These are phyloP conservation scores for Colletotrichum siamense DNA, from an alignment of 2,329 filamentous ascomycete genomes.

Conservation along the genomic window DNA sequence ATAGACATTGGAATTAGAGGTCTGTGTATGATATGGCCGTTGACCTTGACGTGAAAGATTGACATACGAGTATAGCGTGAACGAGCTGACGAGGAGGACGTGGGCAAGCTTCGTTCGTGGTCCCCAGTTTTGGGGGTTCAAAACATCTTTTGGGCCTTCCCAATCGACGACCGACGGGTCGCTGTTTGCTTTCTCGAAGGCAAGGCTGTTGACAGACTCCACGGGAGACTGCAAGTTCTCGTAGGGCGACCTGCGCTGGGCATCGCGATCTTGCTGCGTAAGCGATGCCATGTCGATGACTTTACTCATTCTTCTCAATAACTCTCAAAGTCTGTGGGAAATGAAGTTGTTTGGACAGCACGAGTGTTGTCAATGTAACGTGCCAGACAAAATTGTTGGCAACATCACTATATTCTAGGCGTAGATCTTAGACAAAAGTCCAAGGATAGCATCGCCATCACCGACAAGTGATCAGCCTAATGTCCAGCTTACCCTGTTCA, in stretches of 20 bases:
- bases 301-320: background rate
- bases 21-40: no score
- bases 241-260: background rate
- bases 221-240: background rate
- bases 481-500: background rate
- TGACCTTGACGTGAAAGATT: background rate
- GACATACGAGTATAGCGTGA: slow-evolving; percentile 38
- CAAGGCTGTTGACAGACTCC: background rate
- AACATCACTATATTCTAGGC: background rate
- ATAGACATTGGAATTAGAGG: no score
- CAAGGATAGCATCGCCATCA: background rate
- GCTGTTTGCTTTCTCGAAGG: background rate
- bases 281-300: background rate
- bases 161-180: slow-evolving; percentile 55
- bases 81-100: slow-evolving; percentile 41
- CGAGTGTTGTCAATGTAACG: background rate
- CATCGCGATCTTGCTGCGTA: background rate
- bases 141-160: slow-evolving; percentile 61
- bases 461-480: background rate
- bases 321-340: background rate
- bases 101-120: slow-evolving; percentile 40
- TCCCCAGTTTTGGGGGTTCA: slow-evolving; percentile 67
- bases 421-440: background rate
- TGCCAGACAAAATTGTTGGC: background rate
- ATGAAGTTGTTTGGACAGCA: accelerated